Evolutionary conservation across 2,329 filamentous ascomycete species (phyloP).

Genomic region (Orbilia javanica): DNA sequence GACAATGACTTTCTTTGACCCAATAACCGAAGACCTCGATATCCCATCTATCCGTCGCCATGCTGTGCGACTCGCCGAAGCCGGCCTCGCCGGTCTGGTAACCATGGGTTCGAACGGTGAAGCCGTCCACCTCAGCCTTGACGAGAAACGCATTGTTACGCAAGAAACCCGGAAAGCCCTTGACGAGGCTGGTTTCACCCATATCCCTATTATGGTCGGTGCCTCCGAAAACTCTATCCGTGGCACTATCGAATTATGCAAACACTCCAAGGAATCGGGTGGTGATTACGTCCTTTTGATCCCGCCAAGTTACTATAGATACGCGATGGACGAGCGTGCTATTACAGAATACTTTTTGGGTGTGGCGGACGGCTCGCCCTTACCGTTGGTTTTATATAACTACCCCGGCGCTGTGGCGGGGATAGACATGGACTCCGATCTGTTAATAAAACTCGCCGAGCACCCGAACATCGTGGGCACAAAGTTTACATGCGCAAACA

Average conservation of each 20-base stretch:
- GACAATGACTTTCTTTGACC: conserved; percentile 79
- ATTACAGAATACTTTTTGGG: conserved; percentile 75
- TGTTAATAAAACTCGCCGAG: conserved; percentile 72
- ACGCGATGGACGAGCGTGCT: conserved; percentile 70
- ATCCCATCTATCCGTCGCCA: conserved; percentile 72
- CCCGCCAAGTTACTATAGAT: conserved; percentile 82
- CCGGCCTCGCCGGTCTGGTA: conserved; percentile 79
- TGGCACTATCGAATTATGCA: conserved; percentile 78
- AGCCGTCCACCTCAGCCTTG: conserved; percentile 80
- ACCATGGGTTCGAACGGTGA: conserved; percentile 87
- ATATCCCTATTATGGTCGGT: conserved; percentile 80
- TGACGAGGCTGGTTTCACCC: conserved; percentile 74
- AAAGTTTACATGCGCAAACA: conserved; percentile 79
- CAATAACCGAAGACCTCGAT: conserved; percentile 75
- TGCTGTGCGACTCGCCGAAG: conserved; percentile 77
- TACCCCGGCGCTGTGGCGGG: conserved; percentile 75
- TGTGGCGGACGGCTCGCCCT: conserved; percentile 74
- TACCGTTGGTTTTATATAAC: conserved; percentile 78
- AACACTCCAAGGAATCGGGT: conserved; percentile 76
- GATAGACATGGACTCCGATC: conserved; percentile 75
- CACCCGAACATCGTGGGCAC: conserved; percentile 77
- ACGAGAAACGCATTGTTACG: conserved; percentile 78
- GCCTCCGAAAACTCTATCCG: conserved; percentile 79
- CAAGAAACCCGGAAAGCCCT: conserved; percentile 77
- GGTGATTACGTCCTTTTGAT: conserved; percentile 82